phyloP scores from a whole-genome alignment of 2,329 filamentous ascomycete genomes.

The Cryphonectria parasitica region DNA sequence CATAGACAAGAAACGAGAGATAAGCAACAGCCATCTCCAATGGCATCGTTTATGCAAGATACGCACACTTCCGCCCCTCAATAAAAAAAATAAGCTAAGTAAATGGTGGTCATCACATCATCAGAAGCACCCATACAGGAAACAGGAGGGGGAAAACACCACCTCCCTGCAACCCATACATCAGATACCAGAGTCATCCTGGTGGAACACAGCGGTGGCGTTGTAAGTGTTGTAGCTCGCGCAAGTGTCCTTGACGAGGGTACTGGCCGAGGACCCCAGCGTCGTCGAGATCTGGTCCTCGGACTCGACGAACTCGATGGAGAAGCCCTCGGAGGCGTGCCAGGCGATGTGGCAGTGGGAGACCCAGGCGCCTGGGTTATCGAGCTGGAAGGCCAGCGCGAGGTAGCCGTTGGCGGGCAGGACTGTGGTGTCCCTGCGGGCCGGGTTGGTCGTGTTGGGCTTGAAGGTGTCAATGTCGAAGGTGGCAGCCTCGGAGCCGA shows the following conservation, averaged over 20 bases:
- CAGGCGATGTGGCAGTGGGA: slow-evolving; percentile 49
- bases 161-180: background rate
- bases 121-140: background rate
- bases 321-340: slow-evolving; percentile 50
- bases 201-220: background rate
- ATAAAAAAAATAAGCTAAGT: background rate
- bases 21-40: background rate
- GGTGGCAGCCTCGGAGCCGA: slow-evolving; percentile 34
- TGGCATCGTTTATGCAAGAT: background rate
- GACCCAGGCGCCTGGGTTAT: slow-evolving; percentile 49
- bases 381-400: slow-evolving; percentile 39
- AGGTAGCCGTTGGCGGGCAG: slow-evolving; percentile 42
- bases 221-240: slow-evolving; percentile 30
- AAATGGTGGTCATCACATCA: no score
- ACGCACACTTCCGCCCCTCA: background rate
- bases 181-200: slow-evolving; percentile 33
- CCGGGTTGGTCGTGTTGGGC: slow-evolving; percentile 46
- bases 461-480: slow-evolving; percentile 38
- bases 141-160: background rate
- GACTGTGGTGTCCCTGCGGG: slow-evolving; percentile 48
- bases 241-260: slow-evolving; percentile 32
- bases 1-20: background rate
- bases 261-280: slow-evolving; percentile 12
- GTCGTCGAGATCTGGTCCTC: background rate
- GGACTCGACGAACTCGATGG: slow-evolving; percentile 11